Base-by-base conservation (phyloP, 371 early-diverging fungal genomes). In the Saksenaea oblongispora region DNA sequence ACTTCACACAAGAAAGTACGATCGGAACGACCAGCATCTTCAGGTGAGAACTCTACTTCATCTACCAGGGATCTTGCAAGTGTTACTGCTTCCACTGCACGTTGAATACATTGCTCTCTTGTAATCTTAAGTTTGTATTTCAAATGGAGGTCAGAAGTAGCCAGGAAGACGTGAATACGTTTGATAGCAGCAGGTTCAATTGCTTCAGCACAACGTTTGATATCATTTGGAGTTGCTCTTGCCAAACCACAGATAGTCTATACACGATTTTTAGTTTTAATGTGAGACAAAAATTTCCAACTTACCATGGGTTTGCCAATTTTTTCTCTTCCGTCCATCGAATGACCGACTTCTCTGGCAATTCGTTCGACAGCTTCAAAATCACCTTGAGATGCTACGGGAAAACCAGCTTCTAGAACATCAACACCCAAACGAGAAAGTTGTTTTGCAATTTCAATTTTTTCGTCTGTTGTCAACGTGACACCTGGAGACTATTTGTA, bases 71-170 rank as follows among this genome's bases (percentile, higher is more conserved):
- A 82, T 55, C 84, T 85, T 14, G 93, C 95, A 59, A 91, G 84
- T 7, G 74, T 76, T 36, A 98, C 97, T 54, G 95, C 93, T 34
- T 87, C 89, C 10, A 89, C 86, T 3, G 96, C 95, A 34, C 90
- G 92, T 59, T 84, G 74, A 51, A 94, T 77, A 74, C 98, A 98
- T 68, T 96, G 88, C 14, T 89, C 92, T 34, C 97, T 89, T 5
- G 83, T 69, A 67, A 98, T 95, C 66, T 92, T 91, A 56, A 98
- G 89, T 77, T 98, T 98, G 85, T 92, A 83, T 74, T 96, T 74
- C 35, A 98, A 85, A 68, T 98, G 98, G 58, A 98, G 92, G 71
- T 98, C 98, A 5, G 95, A 95, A 4, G 98, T 97, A 39, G 98
- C 98, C 64, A 98, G 85, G 80, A 97, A 95, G 28, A 90, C 89